Conservation (phyloP, 2,329 filamentous ascomycete species). For the Reticulascus tulasneorum region DNA sequence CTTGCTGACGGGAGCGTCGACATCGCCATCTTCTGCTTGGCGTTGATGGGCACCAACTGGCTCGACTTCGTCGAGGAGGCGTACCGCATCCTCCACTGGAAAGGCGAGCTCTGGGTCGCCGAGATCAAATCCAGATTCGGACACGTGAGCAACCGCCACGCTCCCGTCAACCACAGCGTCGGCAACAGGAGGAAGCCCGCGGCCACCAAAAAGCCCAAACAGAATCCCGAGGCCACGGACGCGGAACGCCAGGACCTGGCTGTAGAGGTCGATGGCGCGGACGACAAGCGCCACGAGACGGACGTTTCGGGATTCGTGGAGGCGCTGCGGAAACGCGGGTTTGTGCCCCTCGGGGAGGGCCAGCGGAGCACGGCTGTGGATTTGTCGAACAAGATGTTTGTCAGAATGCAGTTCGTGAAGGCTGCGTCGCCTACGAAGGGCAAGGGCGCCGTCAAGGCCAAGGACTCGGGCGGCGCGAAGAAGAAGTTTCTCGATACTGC, state of each 20-base stretch:
- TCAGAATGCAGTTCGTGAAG: slow-evolving; percentile 93
- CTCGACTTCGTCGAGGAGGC: slow-evolving; percentile 94
- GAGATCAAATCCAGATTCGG: slow-evolving; percentile 95
- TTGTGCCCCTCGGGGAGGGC: slow-evolving; percentile 67
- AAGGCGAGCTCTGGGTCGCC: slow-evolving; percentile 93
- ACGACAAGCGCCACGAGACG: slow-evolving; percentile 66
- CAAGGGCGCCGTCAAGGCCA: slow-evolving; percentile 61
- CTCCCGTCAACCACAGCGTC: slow-evolving; percentile 63
- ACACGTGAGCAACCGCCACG: slow-evolving; percentile 29
- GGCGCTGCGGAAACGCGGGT: slow-evolving; percentile 75
- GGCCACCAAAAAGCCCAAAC: slow-evolving; percentile 44
- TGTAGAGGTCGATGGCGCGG: slow-evolving; percentile 66
- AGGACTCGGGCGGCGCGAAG: slow-evolving; percentile 48
- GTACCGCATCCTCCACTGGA: slow-evolving; percentile 84
- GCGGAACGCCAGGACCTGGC: slow-evolving; percentile 54
- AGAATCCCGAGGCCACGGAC: slow-evolving; percentile 31
- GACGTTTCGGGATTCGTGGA: slow-evolving; percentile 86
- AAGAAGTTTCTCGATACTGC: slow-evolving; percentile 57
- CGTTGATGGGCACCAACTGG: slow-evolving; percentile 99
- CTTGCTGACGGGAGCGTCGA: slow-evolving; percentile 72
- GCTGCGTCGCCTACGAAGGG: slow-evolving; percentile 69
- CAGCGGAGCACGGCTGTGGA: slow-evolving; percentile 59
- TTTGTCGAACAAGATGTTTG: slow-evolving; percentile 95
- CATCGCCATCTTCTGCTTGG: slow-evolving; percentile 90
- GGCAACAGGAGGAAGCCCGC: slow-evolving; percentile 58